Conservation (phyloP, 2,329 filamentous ascomycete species). For the Blastomyces emzantsi region DNA sequence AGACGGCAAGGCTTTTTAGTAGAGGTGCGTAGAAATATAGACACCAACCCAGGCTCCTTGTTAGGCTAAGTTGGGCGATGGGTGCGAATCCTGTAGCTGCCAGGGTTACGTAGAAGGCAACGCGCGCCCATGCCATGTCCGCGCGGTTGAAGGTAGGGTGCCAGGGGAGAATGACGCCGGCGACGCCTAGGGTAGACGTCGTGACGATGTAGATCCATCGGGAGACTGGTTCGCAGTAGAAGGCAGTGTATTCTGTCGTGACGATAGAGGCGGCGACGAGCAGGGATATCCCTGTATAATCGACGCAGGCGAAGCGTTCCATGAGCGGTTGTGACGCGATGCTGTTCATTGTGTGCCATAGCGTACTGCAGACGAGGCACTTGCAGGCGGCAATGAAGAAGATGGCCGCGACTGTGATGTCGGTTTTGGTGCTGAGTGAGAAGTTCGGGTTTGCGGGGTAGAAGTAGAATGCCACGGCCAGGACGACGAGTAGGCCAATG, state of each 20-base stretch:
- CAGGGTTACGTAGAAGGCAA: slow-evolving; percentile 82
- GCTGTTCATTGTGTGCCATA: slow-evolving; percentile 99
- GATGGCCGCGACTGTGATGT: slow-evolving; percentile 81
- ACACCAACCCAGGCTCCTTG: slow-evolving; percentile 72
- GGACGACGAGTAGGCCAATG: slow-evolving; percentile 77
- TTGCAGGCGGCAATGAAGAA: slow-evolving; percentile 97
- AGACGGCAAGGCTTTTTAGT: slow-evolving; percentile 75
- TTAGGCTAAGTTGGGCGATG: slow-evolving; percentile 69
- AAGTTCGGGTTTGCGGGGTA: slow-evolving; percentile 87
- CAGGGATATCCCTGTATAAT: slow-evolving; percentile 95
- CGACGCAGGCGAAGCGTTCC: slow-evolving; percentile 93
- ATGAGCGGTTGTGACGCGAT: slow-evolving; percentile 84
- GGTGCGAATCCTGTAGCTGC: slow-evolving; percentile 84
- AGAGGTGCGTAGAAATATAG: slow-evolving; percentile 83
- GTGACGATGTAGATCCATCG: slow-evolving; percentile 77
- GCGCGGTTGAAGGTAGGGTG: slow-evolving; percentile 86
- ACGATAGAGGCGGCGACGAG: slow-evolving; percentile 91
- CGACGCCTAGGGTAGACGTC: slow-evolving; percentile 72
- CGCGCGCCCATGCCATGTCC: slow-evolving; percentile 88
- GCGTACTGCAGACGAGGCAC: slow-evolving; percentile 85
- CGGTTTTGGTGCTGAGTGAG: slow-evolving; percentile 71
- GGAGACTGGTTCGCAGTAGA: slow-evolving; percentile 89
- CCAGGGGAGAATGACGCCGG: slow-evolving; percentile 89
- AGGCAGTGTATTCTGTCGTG: slow-evolving; percentile 96
- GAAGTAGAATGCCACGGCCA: slow-evolving; percentile 88